Evolutionary conservation across 2,329 filamentous ascomycete species (phyloP), one percentile per base, ranked within the genome.

Genomic region (Apiospora arundinis): DNA sequence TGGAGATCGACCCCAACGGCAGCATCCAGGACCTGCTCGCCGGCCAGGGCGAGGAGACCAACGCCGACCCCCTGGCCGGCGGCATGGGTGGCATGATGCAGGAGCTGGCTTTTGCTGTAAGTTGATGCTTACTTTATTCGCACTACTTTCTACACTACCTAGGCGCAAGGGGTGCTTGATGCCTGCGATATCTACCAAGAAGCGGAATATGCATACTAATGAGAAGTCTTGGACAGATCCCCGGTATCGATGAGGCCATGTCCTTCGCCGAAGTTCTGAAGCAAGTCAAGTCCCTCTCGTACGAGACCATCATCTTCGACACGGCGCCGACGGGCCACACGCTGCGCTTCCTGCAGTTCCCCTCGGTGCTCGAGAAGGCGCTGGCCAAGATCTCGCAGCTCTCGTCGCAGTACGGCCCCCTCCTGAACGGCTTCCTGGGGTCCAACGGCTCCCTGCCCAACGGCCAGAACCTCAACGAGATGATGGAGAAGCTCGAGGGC

Each of bases 291-390:
- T 97, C 94, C 52, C 93, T 98, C 81, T 97, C 95, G 68, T 99
- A 99, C 89, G 96, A 98, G 83, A 94, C 95, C 79, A 98, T 99
- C 85, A 94, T 99, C 83, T 99, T 99, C 89, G 96, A 99, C 83
- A 99, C 96, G 45, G 96, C 96, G 4, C 96, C 96, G 21, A 99
- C 96, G 21, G 96, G 96, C 76, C 96, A 99, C 88, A 99, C 96
- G 1, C 92, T 99, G 73, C 95, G 96, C 78, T 99, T 99, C 89
- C 90, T 99, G 72, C 96, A 99, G 82, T 99, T 99, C 85, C 96
- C 96, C 21, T 96, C 95, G 12, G 95, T 98, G 72, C 93, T 99
- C 80, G 96, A 99, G 85, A 99, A 99, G 85, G 96, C 95, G 8
- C 91, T 99, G n/a, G 94, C 94, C 78, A 99, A 99, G 84, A 89